Evolutionary conservation across 108 stramenopile genomes (phyloP), one percentile per base, ranked within the genome.

Genomic region (Skeletonema tropicum): DNA sequence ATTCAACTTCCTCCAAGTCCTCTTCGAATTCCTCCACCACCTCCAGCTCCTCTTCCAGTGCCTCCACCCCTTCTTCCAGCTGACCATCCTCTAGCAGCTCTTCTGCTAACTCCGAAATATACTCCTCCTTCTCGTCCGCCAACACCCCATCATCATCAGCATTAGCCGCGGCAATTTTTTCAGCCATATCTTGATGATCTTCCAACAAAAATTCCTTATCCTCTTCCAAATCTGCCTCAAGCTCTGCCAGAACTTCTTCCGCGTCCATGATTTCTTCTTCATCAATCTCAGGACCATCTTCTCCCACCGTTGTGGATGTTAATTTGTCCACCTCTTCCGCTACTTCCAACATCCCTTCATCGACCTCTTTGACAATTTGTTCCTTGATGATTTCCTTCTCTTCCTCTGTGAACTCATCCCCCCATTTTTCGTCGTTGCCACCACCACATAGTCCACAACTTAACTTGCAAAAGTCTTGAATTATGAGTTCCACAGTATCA

Each of bases 371-470:
- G 11, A 39, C 64, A 41, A 65, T 29, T 14, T 65, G 46, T 6
- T 42, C 41, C 21, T 65, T 46, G 64, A 65, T 46, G 30, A 42
- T 42, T 46, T 65, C 64, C 26, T 45, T 46, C 30, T 29, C 39
- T 25, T 65, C 64, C 6, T 65, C 64, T 15, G 42, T 3, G 42
- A 45, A 45, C 0, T 45, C 42, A 45, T 45, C 42, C 3, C 42
- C 42, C 4, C 15, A 14, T 3, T 3, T 0, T 4, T 15, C n/a
- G 0, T 45, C 13, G 9, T 41, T 12, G 13, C 2, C 42, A 45
- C 5, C 42, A 45, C 42, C 42, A 15, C 42, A 45, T 5, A 45
- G 0, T 4, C 42, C 42, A 45, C 42, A 45, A 45, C 42, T 45
- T 3, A 3, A 0, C 15, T 45, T 45, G 15, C 42, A 45, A 45